These are phyloP conservation scores for Alternaria tenuissima DNA, from an alignment of 2,329 filamentous ascomycete species.

Conservation along the genomic window DNA sequence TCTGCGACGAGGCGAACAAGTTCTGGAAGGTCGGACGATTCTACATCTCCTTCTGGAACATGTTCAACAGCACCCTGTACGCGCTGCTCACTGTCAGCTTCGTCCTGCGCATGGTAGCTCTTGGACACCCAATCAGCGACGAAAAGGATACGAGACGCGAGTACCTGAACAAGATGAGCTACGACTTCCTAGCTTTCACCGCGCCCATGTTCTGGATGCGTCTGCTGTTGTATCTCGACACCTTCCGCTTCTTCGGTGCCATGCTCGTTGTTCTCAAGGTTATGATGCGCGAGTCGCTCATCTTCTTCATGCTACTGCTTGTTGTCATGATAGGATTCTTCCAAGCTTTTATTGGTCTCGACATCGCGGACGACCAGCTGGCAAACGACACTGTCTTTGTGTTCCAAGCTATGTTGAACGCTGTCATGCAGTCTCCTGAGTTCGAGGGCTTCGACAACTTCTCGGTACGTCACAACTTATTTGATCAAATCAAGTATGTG, in stretches of 20 bases:
- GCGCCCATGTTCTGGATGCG: conserved; percentile 98
- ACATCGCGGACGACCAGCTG: conserved; percentile 75
- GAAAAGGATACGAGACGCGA: conserved; percentile 55
- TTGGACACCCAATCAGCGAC: conserved; percentile 65
- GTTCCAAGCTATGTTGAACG: conserved; percentile 83
- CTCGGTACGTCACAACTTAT: conserved; percentile 54
- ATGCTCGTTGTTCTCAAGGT: conserved; percentile 95
- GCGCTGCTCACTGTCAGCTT: conserved; percentile 80
- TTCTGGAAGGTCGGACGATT: conserved; percentile 92
- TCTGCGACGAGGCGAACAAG: conserved; percentile 87
- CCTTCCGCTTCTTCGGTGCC: conserved; percentile 92
- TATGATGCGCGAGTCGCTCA: conserved; percentile 75
- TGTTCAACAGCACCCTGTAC: conserved; percentile 89
- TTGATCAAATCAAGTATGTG: neutral
- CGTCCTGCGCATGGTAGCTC: conserved; percentile 77
- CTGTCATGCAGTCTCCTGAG: conserved; percentile 89
- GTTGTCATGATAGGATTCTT: conserved; percentile 88
- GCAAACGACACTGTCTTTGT: conserved; percentile 75
- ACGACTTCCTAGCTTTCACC: conserved; percentile 92
- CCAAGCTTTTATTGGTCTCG: conserved; percentile 92
- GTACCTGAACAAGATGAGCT: conserved; percentile 80
- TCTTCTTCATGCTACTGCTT: conserved; percentile 91
- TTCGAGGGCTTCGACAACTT: conserved; percentile 91
- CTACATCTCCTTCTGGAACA: conserved; percentile 97
- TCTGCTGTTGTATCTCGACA: conserved; percentile 90